Percentiles rank a stretch among this genome's conserved stretches.
Conservation (phyloP, 2,329 filamentous ascomycete genomes). For the Epichloe aotearoae region DNA sequence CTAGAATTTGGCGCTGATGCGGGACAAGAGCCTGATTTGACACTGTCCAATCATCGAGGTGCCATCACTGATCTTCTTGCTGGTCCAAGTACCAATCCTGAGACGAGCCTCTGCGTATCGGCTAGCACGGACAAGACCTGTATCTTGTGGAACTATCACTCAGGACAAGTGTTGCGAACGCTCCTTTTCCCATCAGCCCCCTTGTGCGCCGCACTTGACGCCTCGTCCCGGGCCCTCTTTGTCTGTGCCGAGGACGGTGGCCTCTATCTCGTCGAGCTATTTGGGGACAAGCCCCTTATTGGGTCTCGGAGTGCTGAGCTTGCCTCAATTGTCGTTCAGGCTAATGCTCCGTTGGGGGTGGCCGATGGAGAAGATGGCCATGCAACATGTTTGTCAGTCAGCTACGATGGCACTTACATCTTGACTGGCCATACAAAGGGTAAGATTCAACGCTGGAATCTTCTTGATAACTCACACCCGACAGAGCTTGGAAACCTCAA, state of each 20-base stretch:
- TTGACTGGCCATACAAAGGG: slow-evolving; percentile 73
- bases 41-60: slow-evolving; percentile 64
- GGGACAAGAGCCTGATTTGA: slow-evolving; percentile 58
- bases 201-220: slow-evolving; percentile 62
- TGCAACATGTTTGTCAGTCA: slow-evolving; percentile 56
- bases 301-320: slow-evolving; percentile 36
- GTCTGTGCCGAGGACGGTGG: slow-evolving; percentile 69
- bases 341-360: slow-evolving; percentile 39
- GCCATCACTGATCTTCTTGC: slow-evolving; percentile 52
- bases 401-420: slow-evolving; percentile 69
- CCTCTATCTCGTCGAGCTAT: slow-evolving; percentile 67
- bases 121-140: slow-evolving; percentile 77
- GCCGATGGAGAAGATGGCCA: slow-evolving; percentile 50
- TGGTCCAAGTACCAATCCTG: slow-evolving; percentile 52
- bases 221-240: slow-evolving; percentile 71
- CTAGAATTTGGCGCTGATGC: slow-evolving; percentile 44
- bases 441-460: slow-evolving; percentile 68
- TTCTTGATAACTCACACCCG: slow-evolving; percentile 54
- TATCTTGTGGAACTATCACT: slow-evolving; percentile 85
- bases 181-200: slow-evolving; percentile 62
- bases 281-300: slow-evolving; percentile 42
- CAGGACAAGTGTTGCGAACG: slow-evolving; percentile 63
- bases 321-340: slow-evolving; percentile 44
- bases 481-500: slow-evolving; percentile 60
- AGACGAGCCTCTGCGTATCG: slow-evolving; percentile 73